A percentile compares a stretch with the other conserved stretches of the same genome.
Evolutionary conservation across 257 asterid species (phyloP).

Genomic region (Jaltomata sinuosa): DNA sequence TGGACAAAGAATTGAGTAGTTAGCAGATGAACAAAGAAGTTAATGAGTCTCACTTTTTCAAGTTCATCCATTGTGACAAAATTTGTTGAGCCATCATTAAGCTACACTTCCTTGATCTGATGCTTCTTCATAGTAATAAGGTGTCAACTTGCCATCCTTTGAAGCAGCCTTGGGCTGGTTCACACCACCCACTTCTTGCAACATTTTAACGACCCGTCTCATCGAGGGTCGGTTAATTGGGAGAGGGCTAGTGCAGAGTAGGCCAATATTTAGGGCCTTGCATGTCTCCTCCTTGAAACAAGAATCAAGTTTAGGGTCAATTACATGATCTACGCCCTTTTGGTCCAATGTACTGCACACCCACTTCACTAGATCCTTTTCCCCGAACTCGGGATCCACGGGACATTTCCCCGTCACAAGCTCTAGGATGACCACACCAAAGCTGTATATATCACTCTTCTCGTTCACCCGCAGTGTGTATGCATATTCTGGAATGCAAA

Average conservation of each 20-base stretch:
- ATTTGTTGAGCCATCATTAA: constrained; percentile 6
- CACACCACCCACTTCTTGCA: constrained; percentile 56
- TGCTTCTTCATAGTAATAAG: constrained; percentile 73
- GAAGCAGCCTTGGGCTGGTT: constrained; percentile 21
- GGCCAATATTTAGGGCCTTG: constrained; percentile 71
- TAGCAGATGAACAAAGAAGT: constrained; percentile 3
- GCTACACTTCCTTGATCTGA: constrained; percentile 64
- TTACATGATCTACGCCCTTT: constrained; percentile 64
- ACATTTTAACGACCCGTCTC: constrained; percentile 86
- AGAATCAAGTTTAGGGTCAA: constrained; percentile 75
- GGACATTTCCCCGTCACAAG: constrained; percentile 70
- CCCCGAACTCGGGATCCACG: constrained; percentile 84
- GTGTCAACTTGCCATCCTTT: constrained; percentile 77
- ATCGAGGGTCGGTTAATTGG: constrained; percentile 93
- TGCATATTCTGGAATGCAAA: constrained; percentile 59
- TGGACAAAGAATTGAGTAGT: not conserved
- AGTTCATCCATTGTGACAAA: not conserved
- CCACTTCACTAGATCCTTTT: constrained; percentile 91
- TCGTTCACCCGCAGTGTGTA: constrained; percentile 90
- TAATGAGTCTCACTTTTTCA: not conserved
- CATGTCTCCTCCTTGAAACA: constrained; percentile 82
- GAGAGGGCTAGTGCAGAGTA: constrained; percentile 89
- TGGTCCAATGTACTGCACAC: constrained; percentile 79
- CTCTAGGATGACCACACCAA: constrained; percentile 82
- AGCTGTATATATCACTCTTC: constrained; percentile 92